Evolutionary conservation across 2,329 filamentous ascomycete genomes (phyloP).

Genomic region (Elsinoe batatas): DNA sequence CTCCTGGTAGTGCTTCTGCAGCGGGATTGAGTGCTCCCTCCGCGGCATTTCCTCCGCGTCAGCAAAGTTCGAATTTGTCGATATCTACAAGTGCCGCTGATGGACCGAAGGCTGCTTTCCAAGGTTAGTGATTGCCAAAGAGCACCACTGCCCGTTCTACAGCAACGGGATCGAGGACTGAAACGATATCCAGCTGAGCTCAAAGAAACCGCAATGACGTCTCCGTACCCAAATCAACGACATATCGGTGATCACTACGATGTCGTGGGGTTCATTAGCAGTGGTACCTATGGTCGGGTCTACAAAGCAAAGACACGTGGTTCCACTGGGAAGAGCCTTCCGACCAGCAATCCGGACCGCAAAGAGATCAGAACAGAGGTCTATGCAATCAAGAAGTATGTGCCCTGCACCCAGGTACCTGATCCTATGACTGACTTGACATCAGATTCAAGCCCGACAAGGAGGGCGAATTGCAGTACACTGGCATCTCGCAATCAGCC

Average conservation of each 20-base stretch:
- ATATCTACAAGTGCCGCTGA: slow-evolving; percentile 7
- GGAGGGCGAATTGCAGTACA: slow-evolving; percentile 94
- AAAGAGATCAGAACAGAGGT: slow-evolving; percentile 45
- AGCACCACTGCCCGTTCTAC: background rate
- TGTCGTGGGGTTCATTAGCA: slow-evolving; percentile 96
- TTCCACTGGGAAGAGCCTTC: slow-evolving; percentile 38
- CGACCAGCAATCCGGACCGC: slow-evolving; percentile 16
- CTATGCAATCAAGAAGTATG: slow-evolving; percentile 94
- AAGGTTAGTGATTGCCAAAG: slow-evolving; percentile 23
- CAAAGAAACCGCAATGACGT: slow-evolving; percentile 13
- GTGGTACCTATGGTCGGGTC: slow-evolving; percentile 92
- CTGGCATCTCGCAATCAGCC: slow-evolving; percentile 92
- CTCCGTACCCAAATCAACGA: slow-evolving; percentile 58
- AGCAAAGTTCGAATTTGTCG: slow-evolving; percentile 17
- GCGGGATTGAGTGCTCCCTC: slow-evolving; percentile 12
- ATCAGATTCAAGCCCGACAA: slow-evolving; percentile 86
- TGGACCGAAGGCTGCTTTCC: slow-evolving; percentile 29
- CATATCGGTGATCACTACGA: slow-evolving; percentile 88
- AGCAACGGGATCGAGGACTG: background rate
- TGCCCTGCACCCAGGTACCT: slow-evolving; percentile 8
- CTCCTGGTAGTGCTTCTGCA: slow-evolving; percentile 13
- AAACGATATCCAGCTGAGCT: slow-evolving; percentile 2
- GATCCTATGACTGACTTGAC: background rate
- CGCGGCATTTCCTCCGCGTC: slow-evolving; percentile 27
- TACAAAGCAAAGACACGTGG: slow-evolving; percentile 84